Percentiles rank a stretch among this genome's conserved stretches.
Evolutionary conservation across 495 filamentous ascomycete genomes (phyloP).

Genomic region (Bathelium albidoporum): DNA sequence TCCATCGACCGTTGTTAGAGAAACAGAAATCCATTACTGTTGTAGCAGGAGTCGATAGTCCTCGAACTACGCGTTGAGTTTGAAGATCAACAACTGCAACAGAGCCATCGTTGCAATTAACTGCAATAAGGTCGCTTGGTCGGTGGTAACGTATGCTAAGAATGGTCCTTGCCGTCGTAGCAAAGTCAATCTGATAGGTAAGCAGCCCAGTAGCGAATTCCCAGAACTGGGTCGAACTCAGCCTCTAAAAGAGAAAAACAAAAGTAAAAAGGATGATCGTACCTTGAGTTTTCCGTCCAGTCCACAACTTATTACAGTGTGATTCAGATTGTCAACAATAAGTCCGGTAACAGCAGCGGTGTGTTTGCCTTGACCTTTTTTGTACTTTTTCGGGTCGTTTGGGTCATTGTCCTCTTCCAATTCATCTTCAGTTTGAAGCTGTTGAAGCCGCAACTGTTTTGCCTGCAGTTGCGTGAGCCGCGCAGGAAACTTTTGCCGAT

Average conservation of each 20-base stretch:
- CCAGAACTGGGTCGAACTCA: slow-evolving; percentile 54
- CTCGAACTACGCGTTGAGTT: slow-evolving; percentile 79
- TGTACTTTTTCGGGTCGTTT: slow-evolving; percentile 33
- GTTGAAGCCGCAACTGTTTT: slow-evolving; percentile 44
- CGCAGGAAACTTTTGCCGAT: slow-evolving; percentile 76
- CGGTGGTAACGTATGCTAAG: slow-evolving; percentile 70
- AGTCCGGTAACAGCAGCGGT: slow-evolving; percentile 74
- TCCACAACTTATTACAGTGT: slow-evolving; percentile 69
- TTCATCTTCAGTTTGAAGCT: slow-evolving; percentile 36
- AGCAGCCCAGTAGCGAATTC: slow-evolving; percentile 73
- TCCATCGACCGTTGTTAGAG: slow-evolving; percentile 88
- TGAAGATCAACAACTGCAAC: slow-evolving; percentile 85
- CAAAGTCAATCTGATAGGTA: slow-evolving; percentile 75
- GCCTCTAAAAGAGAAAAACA: not conserved
- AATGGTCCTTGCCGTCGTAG: slow-evolving; percentile 50
- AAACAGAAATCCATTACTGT: slow-evolving; percentile 45
- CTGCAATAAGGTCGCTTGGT: slow-evolving; percentile 74
- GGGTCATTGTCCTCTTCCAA: slow-evolving; percentile 24
- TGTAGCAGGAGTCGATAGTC: slow-evolving; percentile 44
- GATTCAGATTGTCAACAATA: slow-evolving; percentile 74
- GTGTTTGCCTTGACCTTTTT: slow-evolving; percentile 51
- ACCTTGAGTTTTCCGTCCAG: slow-evolving; percentile 83
- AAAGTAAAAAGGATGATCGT: not conserved
- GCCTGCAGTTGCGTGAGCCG: slow-evolving; percentile 54
- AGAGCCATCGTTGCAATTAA: slow-evolving; percentile 79